phyloP scores from a whole-genome alignment of 2,329 filamentous ascomycete genomes.

The Neobulgaria alba region DNA sequence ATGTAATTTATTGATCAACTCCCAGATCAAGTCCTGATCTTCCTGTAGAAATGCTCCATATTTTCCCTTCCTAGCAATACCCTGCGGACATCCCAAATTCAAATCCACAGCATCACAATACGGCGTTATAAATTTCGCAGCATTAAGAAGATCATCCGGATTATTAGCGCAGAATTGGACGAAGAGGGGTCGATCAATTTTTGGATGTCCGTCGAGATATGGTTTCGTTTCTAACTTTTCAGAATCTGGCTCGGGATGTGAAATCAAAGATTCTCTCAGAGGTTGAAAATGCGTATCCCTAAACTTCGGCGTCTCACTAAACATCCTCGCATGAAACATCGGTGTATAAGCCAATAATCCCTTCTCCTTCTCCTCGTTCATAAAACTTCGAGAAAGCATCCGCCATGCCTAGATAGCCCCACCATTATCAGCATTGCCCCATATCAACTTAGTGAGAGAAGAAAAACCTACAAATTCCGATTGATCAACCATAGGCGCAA shows the following conservation, averaged over 20 bases:
- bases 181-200: conserved; percentile 78
- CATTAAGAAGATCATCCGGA: conserved; percentile 67
- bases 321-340: conserved; percentile 92
- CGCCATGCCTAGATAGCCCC: conserved; percentile 69
- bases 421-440: conserved; percentile 8
- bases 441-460: no score
- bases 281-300: conserved; percentile 73
- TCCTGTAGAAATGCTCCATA: conserved; percentile 96
- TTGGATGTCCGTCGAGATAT: conserved; percentile 80
- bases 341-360: conserved; percentile 82
- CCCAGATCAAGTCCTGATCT: conserved; percentile 73
- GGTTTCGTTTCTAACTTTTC: conserved; percentile 30
- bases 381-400: conserved; percentile 88
- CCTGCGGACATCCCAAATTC: conserved; percentile 93
- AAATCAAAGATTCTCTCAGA: conserved; percentile 29
- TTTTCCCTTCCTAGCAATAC: conserved; percentile 81
- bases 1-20: conserved; percentile 78
- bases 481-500: conserved; percentile 97
- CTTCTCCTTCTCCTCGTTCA: conserved; percentile 55
- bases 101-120: conserved; percentile 94
- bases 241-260: conserved; percentile 19
- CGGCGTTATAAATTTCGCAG: conserved; percentile 69
- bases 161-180: conserved; percentile 96
- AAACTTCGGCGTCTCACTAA: conserved; percentile 67
- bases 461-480: conserved; percentile 75